Base-by-base conservation (phyloP, 1,284 basidiomycete species). In the Cutaneotrichosporon curvatum region DNA sequence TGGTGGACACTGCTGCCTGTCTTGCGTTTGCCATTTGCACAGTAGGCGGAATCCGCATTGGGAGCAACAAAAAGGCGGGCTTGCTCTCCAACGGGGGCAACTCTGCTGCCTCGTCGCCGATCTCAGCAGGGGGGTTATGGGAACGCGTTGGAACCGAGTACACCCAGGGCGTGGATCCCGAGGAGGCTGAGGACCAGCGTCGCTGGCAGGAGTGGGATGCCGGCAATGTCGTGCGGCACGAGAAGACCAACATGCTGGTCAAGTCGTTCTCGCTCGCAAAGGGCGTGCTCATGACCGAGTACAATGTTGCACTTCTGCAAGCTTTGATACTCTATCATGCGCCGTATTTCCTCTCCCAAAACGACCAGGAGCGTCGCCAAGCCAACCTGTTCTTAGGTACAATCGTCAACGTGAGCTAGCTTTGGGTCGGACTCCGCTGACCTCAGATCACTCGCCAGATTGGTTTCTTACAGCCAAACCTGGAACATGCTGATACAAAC, bases 1-100 rank as follows among this genome's bases (percentile, higher is more conserved):
- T 75, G 15, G 60, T 61, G 40, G 68, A 72, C 44, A 63, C 68
- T 3, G 65, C 72, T 2, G 66, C 64, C 3, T 72, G 69, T 39
- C 63, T 74, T 3, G 71, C 70, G 2, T 75, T 75, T 50, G 70
- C 73, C 11, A 70, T 74, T 40, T 74, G 73, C 53, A 73, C 73
- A 2, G 63, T 73, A 19, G 74, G 73, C n/a, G 66, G 66, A 4
- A 61, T 70, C 16, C 44, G 58, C 8, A 51, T 60, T 2, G 47
- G 47, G 21, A 30, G 10, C 11, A 9, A 15, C 31, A 22, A 35
- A 14, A 21, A 28, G 22, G 6, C 16, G 6, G 32, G 32, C 11
- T 12, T 28, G 8, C 25, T 28, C 25, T 15, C 32, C 9, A 34
- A 34, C 15, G 11, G 16, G 11, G 15, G 9, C 7, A 16, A 12